Evolutionary conservation across 2,329 filamentous ascomycete genomes (phyloP).

Genomic region (Ophioceras dolichostomum): DNA sequence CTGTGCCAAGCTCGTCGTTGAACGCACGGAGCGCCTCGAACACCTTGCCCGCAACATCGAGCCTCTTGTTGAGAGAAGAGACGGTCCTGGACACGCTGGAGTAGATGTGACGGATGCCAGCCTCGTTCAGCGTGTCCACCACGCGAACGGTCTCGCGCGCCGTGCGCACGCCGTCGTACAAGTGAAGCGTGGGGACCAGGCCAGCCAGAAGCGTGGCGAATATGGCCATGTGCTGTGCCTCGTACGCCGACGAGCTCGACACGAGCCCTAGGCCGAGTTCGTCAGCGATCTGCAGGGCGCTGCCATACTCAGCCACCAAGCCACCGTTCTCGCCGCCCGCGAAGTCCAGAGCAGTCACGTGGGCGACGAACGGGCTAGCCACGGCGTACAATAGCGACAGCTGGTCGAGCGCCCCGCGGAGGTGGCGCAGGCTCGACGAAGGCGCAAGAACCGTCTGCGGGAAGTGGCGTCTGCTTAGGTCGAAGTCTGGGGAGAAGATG

Average conservation of each 20-base stretch:
- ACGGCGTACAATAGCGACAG: slow-evolving; percentile 83
- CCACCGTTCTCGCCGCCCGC: slow-evolving; percentile 49
- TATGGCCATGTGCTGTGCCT: slow-evolving; percentile 83
- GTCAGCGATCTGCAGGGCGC: slow-evolving; percentile 69
- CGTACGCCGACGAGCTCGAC: slow-evolving; percentile 74
- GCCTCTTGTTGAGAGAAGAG: slow-evolving; percentile 51
- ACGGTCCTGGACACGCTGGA: slow-evolving; percentile 49
- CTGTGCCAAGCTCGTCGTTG: slow-evolving; percentile 86
- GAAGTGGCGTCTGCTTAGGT: slow-evolving; percentile 78
- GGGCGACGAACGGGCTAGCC: slow-evolving; percentile 84
- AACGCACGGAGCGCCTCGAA: slow-evolving; percentile 58
- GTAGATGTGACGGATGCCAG: slow-evolving; percentile 52
- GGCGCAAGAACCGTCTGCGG: slow-evolving; percentile 86
- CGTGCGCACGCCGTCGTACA: slow-evolving; percentile 66
- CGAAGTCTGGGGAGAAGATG: slow-evolving; percentile 95
- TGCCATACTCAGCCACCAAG: slow-evolving; percentile 78
- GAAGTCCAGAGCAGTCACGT: slow-evolving; percentile 87
- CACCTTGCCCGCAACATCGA: slow-evolving; percentile 59
- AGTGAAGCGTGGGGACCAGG: slow-evolving; percentile 64
- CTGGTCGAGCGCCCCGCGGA: slow-evolving; percentile 81
- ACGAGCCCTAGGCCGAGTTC: slow-evolving; percentile 83
- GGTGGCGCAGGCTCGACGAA: slow-evolving; percentile 65
- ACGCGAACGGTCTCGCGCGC: slow-evolving; percentile 61
- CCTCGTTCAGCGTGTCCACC: slow-evolving; percentile 56
- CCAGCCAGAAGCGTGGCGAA: slow-evolving; percentile 61